Base-by-base conservation (phyloP, 139 green algal species). In the Chlorella sp. region DNA sequence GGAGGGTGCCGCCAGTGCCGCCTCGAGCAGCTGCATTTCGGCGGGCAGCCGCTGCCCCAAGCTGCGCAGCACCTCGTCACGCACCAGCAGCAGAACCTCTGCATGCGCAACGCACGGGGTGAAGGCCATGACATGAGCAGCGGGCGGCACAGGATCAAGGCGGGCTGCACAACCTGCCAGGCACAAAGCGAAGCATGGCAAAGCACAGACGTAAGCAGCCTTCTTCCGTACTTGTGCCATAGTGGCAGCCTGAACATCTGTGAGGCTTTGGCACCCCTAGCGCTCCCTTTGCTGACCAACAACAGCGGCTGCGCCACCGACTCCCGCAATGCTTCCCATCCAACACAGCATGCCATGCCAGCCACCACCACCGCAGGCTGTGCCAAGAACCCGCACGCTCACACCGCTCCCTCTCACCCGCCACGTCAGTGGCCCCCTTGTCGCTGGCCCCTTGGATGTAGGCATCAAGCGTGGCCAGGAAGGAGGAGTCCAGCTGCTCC, bases 1-100 rank as follows among this genome's bases (percentile, higher is more conserved):
- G 3, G 36, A 36, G 32, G 48, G 12, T 1, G 76, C 75, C 21
- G 60, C 37, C 36, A 90, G 53, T 16, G 75, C 60, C 14, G 83
- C 66, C 79, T 90, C 79, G 36, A 92, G 60, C 32, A 90, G 73
- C 48, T 68, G 76, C 89, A 92, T 86, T 26, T 86, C 75, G 1
- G 76, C 40, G 30, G 89, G 85, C 85, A 92, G 37, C n/a, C 53
- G 85, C 66, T 64, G 39, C 2, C 32, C 37, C 60, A 90, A 60
- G 32, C 81, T 48, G 24, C 34, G 37, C 73, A 92, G 53, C 60
- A 92, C 75, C 68, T 90, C 61, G 28, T 77, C 85, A 34, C 88
- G 83, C 21, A 92, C 73, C 39, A 83, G 36, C 28, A 73, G 75
- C 37, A 92, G 84, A 48, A 92, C 60, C 30, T 83, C 81, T 69